Conservation (phyloP, 169 alveolate genomes). For the Eimeria necatrix region DNA sequence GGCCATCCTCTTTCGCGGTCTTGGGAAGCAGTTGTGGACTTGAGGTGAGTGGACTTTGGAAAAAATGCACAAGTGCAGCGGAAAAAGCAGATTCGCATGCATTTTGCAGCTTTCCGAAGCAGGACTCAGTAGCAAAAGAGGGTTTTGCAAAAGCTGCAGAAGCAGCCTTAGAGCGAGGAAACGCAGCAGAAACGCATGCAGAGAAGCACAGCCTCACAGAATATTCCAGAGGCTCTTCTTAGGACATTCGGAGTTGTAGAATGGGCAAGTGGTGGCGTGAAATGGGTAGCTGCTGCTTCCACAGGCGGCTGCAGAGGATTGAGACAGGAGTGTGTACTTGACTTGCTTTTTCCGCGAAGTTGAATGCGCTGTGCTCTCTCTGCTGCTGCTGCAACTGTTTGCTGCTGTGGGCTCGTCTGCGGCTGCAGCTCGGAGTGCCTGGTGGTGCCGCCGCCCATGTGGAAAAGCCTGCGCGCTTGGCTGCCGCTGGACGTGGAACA, state of each 20-base stretch:
- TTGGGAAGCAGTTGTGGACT: conserved; percentile 66
- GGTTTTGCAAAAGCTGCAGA: background rate
- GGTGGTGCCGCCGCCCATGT: conserved; percentile 79
- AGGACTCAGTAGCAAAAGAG: no score
- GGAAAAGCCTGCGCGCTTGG: conserved; percentile 66
- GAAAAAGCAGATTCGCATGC: background rate
- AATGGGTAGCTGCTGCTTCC: no score
- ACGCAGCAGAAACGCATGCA: background rate
- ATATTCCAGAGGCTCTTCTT: no score
- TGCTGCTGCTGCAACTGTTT: no score
- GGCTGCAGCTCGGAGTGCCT: conserved; percentile 78
- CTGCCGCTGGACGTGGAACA: conserved; percentile 52
- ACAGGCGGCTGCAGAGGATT: no score
- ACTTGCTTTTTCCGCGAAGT: no score
- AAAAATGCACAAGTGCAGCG: no score
- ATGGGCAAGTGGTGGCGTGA: no score
- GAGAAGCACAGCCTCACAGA: background rate
- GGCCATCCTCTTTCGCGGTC: conserved; percentile 13
- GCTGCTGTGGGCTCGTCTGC: background rate
- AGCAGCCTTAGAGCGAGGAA: background rate
- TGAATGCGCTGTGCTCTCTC: no score
- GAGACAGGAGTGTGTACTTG: no score
- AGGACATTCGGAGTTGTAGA: no score
- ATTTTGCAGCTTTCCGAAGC: background rate
- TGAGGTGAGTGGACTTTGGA: conserved; percentile 25